A percentile compares a stretch with the other conserved stretches of the same genome.
Conservation (phyloP, 1,284 basidiomycete genomes). For the Malassezia psittaci region DNA sequence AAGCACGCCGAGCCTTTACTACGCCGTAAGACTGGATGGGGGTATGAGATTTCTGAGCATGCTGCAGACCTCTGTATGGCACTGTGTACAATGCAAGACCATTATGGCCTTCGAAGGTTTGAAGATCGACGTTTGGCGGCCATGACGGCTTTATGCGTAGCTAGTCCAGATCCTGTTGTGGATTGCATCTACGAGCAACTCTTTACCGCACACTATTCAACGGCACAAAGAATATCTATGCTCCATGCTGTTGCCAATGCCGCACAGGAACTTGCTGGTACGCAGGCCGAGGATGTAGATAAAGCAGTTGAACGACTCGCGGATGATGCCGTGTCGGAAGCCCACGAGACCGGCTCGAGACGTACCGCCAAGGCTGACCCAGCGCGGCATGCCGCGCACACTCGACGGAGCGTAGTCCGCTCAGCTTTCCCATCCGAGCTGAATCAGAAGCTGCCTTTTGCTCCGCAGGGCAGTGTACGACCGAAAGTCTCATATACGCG, state of each 20-base stretch:
- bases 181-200: conserved; percentile 69
- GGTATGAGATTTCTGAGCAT: conserved; percentile 57
- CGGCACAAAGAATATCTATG: conserved; percentile 69
- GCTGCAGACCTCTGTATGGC: conserved; percentile 68
- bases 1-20: conserved; percentile 25
- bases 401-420: background rate
- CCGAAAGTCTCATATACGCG: conserved; percentile 43
- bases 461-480: conserved; percentile 29
- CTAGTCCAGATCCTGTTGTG: conserved; percentile 64
- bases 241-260: conserved; percentile 74
- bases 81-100: conserved; percentile 67
- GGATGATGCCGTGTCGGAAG: conserved; percentile 9
- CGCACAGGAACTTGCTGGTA: conserved; percentile 69
- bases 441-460: background rate
- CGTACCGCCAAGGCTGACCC: conserved; percentile 12
- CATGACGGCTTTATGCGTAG: conserved; percentile 67
- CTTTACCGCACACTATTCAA: conserved; percentile 81
- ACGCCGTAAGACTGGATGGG: conserved; percentile 27
- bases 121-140: conserved; percentile 66
- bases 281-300: background rate
- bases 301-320: background rate
- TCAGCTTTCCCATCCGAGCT: background rate
- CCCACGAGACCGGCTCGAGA: conserved; percentile 14
- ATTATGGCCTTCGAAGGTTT: conserved; percentile 69
- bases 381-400: conserved; percentile 2